A percentile compares a stretch with the other conserved stretches of the same genome.
These are phyloP conservation scores for Huntiella decipiens DNA, from an alignment of 2,329 filamentous ascomycete genomes.

Conservation along the genomic window DNA sequence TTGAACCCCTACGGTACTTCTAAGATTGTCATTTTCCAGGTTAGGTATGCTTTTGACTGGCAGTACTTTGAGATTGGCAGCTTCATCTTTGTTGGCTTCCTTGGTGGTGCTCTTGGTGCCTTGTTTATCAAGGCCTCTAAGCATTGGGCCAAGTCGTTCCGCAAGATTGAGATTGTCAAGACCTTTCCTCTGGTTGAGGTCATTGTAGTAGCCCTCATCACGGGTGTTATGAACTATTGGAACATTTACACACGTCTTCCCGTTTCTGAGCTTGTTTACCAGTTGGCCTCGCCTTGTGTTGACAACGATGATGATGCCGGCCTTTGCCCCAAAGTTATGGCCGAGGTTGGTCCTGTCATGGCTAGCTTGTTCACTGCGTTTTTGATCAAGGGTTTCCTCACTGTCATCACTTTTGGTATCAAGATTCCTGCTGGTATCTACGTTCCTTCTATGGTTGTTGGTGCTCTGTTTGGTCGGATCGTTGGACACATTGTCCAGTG, in stretches of 20 bases:
- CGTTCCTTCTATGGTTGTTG: constrained; percentile 96
- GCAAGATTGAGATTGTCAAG: constrained; percentile 65
- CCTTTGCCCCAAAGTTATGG: constrained; percentile 52
- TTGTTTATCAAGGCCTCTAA: constrained; percentile 93
- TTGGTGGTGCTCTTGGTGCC: constrained; percentile 72
- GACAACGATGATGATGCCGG: constrained; percentile 44
- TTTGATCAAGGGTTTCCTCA: constrained; percentile 74
- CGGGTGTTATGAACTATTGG: constrained; percentile 80
- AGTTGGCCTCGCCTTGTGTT: constrained; percentile 76
- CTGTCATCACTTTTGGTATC: constrained; percentile 82
- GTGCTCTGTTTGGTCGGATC: constrained; percentile 74
- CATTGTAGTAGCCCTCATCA: constrained; percentile 65
- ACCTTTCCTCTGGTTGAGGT: constrained; percentile 73
- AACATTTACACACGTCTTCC: constrained; percentile 76
- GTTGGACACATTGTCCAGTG: constrained; percentile 76
- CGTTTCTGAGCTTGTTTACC: constrained; percentile 77
- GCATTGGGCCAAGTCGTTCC: constrained; percentile 75
- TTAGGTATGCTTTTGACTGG: constrained; percentile 82
- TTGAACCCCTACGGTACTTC: constrained; percentile 88
- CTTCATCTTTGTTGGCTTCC: constrained; percentile 69
- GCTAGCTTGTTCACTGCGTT: constrained; percentile 57
- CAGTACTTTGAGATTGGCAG: constrained; percentile 73
- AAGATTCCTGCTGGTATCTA: constrained; percentile 96
- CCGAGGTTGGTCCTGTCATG: constrained; percentile 65
- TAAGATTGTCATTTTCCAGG: constrained; percentile 93